Evolutionary conservation across 768 basidiomycete species (phyloP), one percentile per base, ranked within the genome.

Genomic region (Leucosporidium yakuticum): DNA sequence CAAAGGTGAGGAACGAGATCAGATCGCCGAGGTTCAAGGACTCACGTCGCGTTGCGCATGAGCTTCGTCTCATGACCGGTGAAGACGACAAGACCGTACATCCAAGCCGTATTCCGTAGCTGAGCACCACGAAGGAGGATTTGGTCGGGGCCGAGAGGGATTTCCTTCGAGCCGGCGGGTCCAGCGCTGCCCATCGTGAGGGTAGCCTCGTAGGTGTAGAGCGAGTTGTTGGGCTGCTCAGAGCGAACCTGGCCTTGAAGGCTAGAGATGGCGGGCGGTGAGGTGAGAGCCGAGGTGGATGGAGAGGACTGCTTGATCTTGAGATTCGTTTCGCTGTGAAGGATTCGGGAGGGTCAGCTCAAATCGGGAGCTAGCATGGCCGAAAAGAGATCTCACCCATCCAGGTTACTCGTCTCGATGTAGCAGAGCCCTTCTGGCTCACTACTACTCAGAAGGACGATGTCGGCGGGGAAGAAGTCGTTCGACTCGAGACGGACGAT

Each of bases 11-110:
- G 51, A 65, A 59, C 14, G 21, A 47, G 29, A 11, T 20, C 15
- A 32, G 29, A 25, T 48, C 47, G n/a, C n/a, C n/a, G n/a, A n/a
- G n/a, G n/a, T n/a, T 48, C 47, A 47, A 48, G 31, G 1, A 82
- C 91, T 81, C 76, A 93, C 92, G 94, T 97, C 53, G 96, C 95
- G 75, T 98, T 98, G 67, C 91, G 85, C 92, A 98, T 94, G 48
- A 99, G 79, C 79, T 99, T 99, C 25, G 96, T 98, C 81, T 99
- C 94, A 76, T 98, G 96, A 0, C 96, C 96, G 0, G 93, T 95
- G 74, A 92, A 97, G 51, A 98, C 89, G 44, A 87, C 88, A 12
- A 99, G 77, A 19, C 94, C 95, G 78, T 97, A 98, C 34, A 90
- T 85, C 96, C 96, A 99, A 14, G 88, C 86, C 3, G 96, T 98